These are phyloP conservation scores for Gossypium davidsonii DNA, from an alignment of 441 rosid genomes.

Conservation along the genomic window DNA sequence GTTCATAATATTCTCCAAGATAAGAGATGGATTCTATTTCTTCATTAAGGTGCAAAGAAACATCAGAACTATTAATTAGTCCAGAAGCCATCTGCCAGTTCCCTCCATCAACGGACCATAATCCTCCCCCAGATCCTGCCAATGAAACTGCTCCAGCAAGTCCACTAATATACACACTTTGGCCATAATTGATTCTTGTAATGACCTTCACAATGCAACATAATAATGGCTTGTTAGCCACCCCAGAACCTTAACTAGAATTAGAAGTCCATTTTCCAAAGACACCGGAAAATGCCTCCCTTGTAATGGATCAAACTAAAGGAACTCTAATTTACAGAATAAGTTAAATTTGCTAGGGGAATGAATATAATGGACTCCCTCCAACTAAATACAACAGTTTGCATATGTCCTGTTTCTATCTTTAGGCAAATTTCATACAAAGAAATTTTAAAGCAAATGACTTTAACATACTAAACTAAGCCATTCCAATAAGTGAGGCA, in stretches of 20 bases:
- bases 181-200: slow-evolving; percentile 88
- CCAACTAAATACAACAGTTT: background rate
- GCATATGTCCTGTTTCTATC: background rate
- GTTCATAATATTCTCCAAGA: slow-evolving; percentile 60
- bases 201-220: slow-evolving; percentile 49
- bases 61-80: slow-evolving; percentile 58
- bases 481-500: background rate
- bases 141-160: slow-evolving; percentile 92
- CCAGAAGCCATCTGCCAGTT: slow-evolving; percentile 92
- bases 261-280: slow-evolving; percentile 3
- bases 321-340: background rate
- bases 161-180: slow-evolving; percentile 72
- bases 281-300: background rate
- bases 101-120: slow-evolving; percentile 89
- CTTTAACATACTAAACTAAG: background rate
- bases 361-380: background rate
- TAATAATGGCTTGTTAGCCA: background rate
- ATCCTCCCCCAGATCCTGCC: slow-evolving; percentile 85
- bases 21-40: slow-evolving; percentile 56
- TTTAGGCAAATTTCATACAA: background rate
- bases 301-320: background rate
- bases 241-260: background rate
- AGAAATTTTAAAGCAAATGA: background rate
- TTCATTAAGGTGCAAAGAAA: slow-evolving; percentile 59
- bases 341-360: background rate